These are phyloP conservation scores for Claviceps sp. DNA, from an alignment of 2,329 filamentous ascomycete species.

Conservation along the genomic window DNA sequence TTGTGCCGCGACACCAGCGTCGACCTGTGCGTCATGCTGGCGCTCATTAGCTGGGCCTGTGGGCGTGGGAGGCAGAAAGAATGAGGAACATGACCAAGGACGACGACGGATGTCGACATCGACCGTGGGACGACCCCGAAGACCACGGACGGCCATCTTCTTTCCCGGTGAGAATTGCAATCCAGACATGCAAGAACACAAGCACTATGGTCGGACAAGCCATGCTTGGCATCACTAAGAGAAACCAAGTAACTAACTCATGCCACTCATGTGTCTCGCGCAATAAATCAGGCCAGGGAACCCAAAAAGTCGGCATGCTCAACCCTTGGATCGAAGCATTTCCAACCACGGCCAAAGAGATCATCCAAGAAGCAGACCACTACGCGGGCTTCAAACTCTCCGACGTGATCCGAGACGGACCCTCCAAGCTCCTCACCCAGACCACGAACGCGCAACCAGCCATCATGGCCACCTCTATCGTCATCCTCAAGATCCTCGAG, in stretches of 20 bases:
- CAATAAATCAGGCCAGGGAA: slow-evolving; percentile 56
- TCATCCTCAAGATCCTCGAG: slow-evolving; percentile 80
- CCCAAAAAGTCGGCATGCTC: slow-evolving; percentile 81
- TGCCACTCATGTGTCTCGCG: background rate
- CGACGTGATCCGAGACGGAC: slow-evolving; percentile 64
- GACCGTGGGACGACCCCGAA: slow-evolving; percentile 19
- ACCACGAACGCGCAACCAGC: slow-evolving; percentile 87
- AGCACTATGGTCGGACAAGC: background rate
- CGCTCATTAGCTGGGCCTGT: background rate
- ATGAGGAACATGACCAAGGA: slow-evolving; percentile 5
- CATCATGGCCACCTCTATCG: slow-evolving; percentile 87
- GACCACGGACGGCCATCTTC: slow-evolving; percentile 44
- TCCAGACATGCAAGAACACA: background rate
- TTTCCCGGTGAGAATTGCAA: slow-evolving; percentile 35
- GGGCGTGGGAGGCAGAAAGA: slow-evolving; percentile 3
- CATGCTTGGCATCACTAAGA: background rate
- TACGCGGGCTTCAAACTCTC: slow-evolving; percentile 64
- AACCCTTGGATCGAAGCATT: slow-evolving; percentile 79
- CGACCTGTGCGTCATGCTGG: background rate
- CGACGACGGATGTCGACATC: slow-evolving; percentile 2
- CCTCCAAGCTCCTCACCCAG: slow-evolving; percentile 61
- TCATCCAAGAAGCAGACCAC: slow-evolving; percentile 76
- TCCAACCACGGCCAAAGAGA: slow-evolving; percentile 58
- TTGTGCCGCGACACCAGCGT: background rate
- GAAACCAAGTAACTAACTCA: background rate